phyloP scores from a whole-genome alignment of 768 basidiomycete species.

The Candolleomyces efflorescens region DNA sequence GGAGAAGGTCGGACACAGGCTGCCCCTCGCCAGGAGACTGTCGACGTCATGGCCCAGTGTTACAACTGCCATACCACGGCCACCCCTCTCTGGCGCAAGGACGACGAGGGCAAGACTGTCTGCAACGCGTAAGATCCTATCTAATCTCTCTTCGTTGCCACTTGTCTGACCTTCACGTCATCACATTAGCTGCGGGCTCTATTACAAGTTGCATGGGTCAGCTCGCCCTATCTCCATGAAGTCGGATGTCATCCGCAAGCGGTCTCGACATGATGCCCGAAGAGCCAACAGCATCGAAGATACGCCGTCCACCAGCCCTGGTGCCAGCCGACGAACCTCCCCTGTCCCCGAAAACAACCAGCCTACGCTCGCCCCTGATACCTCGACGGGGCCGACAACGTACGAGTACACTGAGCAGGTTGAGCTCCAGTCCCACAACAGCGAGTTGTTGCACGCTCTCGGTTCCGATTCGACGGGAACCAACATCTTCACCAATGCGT shows the following conservation, averaged over 20 bases:
- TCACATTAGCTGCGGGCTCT: conserved; percentile 64
- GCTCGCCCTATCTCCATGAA: conserved; percentile 89
- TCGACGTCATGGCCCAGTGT: conserved; percentile 82
- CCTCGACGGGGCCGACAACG: conserved; percentile 47
- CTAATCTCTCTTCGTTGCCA: conserved; percentile 1
- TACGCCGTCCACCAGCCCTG: conserved; percentile 73
- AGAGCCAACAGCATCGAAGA: conserved; percentile 49
- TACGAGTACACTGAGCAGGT: conserved; percentile 48
- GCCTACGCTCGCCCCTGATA: conserved; percentile 68
- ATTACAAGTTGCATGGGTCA: conserved; percentile 84
- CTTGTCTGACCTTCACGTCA: conserved; percentile 5
- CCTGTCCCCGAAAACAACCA: conserved; percentile 52
- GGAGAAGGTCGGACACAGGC: conserved; percentile 66
- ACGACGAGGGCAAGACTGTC: conserved; percentile 87
- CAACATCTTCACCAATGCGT: conserved; percentile 28
- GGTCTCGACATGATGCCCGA: conserved; percentile 77
- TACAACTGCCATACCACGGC: conserved; percentile 89
- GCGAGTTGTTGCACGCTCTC: conserved; percentile 49
- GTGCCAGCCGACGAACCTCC: conserved; percentile 68
- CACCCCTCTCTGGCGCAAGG: conserved; percentile 87
- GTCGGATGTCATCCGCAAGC: conserved; percentile 85
- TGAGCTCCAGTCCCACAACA: conserved; percentile 37
- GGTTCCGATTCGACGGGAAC: conserved; percentile 26
- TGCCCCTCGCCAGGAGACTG: conserved; percentile 62
- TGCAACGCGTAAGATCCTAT: conserved; percentile 73